These are phyloP conservation scores for Tripterygium wilfordii DNA, from an alignment of 177 flowering plant genomes.

Conservation along the genomic window DNA sequence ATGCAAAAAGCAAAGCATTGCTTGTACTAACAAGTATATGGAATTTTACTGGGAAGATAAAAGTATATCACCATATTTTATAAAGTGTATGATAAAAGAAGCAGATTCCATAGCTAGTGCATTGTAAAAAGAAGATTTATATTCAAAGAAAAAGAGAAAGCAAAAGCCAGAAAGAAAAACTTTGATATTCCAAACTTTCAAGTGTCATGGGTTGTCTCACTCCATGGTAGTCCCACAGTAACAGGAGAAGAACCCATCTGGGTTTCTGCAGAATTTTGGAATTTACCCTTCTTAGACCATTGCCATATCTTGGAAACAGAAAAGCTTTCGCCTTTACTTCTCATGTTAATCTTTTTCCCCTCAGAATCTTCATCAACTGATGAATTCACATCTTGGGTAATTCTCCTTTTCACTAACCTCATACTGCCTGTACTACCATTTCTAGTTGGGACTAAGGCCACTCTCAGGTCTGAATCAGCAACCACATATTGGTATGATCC, in stretches of 20 bases:
- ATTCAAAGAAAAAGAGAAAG: neutral
- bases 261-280: conserved; percentile 24
- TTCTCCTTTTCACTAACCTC: conserved; percentile 15
- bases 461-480: conserved; percentile 39
- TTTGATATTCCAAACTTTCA: no score
- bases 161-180: no score
- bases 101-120: no score
- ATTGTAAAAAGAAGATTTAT: neutral
- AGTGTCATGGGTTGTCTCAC: conserved; percentile 12
- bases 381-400: conserved; percentile 13
- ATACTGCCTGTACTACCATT: conserved; percentile 9
- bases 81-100: no score
- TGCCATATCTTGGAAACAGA: conserved; percentile 74
- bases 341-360: conserved; percentile 39
- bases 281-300: conserved; percentile 52
- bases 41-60: no score
- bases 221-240: conserved; percentile 20
- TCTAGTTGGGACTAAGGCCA: conserved; percentile 24
- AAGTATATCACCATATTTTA: no score
- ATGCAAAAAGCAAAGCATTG: no score
- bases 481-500: conserved; percentile 61
- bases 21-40: no score
- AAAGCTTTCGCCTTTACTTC: conserved; percentile 55
- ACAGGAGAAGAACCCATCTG: conserved; percentile 17
- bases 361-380: conserved; percentile 26